Conservation (phyloP, 2,329 filamentous ascomycete species). For the Colletotrichum siamense region DNA sequence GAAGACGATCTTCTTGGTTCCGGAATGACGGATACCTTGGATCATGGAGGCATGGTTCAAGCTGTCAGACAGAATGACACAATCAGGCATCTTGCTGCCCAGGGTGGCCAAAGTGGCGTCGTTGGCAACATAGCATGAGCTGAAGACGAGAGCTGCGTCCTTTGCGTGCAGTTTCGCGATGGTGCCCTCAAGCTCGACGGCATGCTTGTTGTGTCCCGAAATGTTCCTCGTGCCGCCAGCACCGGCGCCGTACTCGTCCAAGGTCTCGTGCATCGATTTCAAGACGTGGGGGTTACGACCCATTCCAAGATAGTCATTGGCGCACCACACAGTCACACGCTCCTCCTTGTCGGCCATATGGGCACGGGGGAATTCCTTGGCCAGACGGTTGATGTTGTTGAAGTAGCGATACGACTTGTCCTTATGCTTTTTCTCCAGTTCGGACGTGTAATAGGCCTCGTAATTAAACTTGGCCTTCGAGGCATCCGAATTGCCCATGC, state of each 20-base stretch:
- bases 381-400: constrained; percentile 99
- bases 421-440: constrained; percentile 98
- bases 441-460: constrained; percentile 82
- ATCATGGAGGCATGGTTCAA: constrained; percentile 99
- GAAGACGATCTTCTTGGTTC: constrained; percentile 97
- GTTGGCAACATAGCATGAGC: constrained; percentile 97
- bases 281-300: constrained; percentile 88
- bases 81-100: constrained; percentile 95
- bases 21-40: constrained; percentile 96
- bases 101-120: constrained; percentile 95
- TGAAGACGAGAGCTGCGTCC: constrained; percentile 92
- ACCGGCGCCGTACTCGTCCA: constrained; percentile 93
- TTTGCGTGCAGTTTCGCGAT: constrained; percentile 90
- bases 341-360: constrained; percentile 87
- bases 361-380: constrained; percentile 93
- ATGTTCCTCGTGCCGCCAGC: constrained; percentile 97
- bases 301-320: constrained; percentile 99
- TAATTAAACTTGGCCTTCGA: constrained; percentile 79
- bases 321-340: constrained; percentile 96
- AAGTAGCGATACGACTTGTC: constrained; percentile 99
- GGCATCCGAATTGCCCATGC: constrained; percentile 18
- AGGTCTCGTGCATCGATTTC: constrained; percentile 89
- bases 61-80: constrained; percentile 96
- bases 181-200: constrained; percentile 80
- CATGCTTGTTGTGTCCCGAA: constrained; percentile 96